These are phyloP conservation scores for Neurospora tetrasperma DNA, from an alignment of 495 filamentous ascomycete species.

Conservation along the genomic window DNA sequence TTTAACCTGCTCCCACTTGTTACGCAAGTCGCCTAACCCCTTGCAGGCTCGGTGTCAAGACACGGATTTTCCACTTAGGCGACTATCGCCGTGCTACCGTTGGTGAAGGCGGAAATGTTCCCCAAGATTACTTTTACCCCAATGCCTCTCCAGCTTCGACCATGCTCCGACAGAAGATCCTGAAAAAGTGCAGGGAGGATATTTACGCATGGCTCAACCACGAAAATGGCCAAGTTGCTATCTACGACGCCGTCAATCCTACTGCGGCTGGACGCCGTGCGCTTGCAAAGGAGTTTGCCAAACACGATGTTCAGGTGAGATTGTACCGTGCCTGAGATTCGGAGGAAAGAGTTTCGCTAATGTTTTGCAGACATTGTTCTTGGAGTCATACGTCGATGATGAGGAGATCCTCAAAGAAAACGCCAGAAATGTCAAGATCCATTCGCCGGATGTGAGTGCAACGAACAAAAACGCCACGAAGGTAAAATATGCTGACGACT, in stretches of 20 bases:
- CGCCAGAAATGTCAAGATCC: constrained; percentile 93
- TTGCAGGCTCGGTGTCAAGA: constrained; percentile 89
- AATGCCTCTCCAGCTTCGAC: constrained; percentile 84
- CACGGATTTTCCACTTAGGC: constrained; percentile 90
- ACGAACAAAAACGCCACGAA: neutral
- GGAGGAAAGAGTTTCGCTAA: constrained; percentile 3
- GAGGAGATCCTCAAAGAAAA: constrained; percentile 93
- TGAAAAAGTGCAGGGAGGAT: constrained; percentile 95
- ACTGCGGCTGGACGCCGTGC: constrained; percentile 72
- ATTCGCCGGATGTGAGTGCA: constrained; percentile 74
- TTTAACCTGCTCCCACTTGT: constrained; percentile 2
- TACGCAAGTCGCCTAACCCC: constrained; percentile 7
- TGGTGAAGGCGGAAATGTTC: constrained; percentile 75
- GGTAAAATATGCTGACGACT: constrained; percentile 16
- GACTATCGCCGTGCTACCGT: constrained; percentile 92
- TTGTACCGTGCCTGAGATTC: neutral
- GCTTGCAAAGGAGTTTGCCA: constrained; percentile 89
- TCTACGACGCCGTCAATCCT: constrained; percentile 98
- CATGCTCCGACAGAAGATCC: constrained; percentile 86
- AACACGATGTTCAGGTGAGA: constrained; percentile 81
- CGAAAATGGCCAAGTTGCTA: constrained; percentile 96
- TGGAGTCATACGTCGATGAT: constrained; percentile 92
- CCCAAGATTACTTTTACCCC: constrained; percentile 95
- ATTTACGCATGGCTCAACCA: constrained; percentile 93
- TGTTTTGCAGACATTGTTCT: constrained; percentile 67